Base-by-base conservation (phyloP, 495 filamentous ascomycete species). In the Glarea lozoyensis region DNA sequence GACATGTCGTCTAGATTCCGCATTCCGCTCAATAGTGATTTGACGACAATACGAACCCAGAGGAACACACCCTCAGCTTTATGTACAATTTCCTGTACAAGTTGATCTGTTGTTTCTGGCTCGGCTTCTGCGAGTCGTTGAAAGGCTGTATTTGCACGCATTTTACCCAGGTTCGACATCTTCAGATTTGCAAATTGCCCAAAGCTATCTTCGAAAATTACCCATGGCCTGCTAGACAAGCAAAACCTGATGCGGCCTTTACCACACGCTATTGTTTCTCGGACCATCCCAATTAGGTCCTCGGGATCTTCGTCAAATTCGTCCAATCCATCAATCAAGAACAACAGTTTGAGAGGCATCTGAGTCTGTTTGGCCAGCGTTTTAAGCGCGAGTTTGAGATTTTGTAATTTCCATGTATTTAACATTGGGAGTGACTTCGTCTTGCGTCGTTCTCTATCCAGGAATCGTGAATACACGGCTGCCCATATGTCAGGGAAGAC, bases 321-420 rank as follows among this genome's bases (percentile, higher is more conserved):
- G 36, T 71, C 69, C 0, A 73, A 49, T 1, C 67, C 69, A 45
- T 74, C 72, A 24, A 75, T 62, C 30, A 72, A 65, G 32, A 74
- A 62, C 46, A 63, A 73, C n/a, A 73, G 37, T 32, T 31, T 56
- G 2, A 31, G 18, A 4, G 34, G 36, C 10, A 38, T 22, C 3
- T 13, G n/a, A 2, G 11, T 10, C 59, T 53, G 0, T 62, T 63
- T 21, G 1, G 13, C 19, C 11, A 46, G 24, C 4, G 12, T 7
- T 12, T 27, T 18, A 15, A 30, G 40, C 2, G 36, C 36, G 20
- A 21, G 17, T 16, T 35, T 20, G 9, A 47, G 18, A 19, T n/a
- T 1, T 1, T 31, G 41, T 38, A 36, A 16, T 19, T 16, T 33
- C 36, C 36, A 40, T 16, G 25, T 37, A 2, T 34, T 9, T 0